Evolutionary conservation across 345 rosid species (phyloP), one percentile per base, ranked within the genome.

Genomic region (Alliaria petiolata): DNA sequence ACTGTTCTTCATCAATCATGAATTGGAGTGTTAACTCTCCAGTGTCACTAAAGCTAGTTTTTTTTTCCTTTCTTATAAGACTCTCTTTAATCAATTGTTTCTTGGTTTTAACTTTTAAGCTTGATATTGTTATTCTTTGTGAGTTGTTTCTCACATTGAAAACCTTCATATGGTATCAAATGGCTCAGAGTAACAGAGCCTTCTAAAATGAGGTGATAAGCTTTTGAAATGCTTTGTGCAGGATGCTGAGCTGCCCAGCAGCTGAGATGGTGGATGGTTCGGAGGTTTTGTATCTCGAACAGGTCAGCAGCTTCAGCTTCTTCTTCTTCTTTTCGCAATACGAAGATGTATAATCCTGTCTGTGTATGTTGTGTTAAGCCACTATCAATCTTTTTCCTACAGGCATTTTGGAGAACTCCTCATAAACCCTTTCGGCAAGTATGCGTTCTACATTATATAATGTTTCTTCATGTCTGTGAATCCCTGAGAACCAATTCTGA

Each of bases 361-460:
- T 36, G 58, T 9, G 16, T 72, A 47, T 55, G 30, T 47, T 19
- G 3, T 63, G 43, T 59, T 25, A 8, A 17, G 38, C 33, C 36
- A 33, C n/a, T 12, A 26, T 9, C 25, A 25, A 4, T 50, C 20
- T 5, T 43, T 22, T 4, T 14, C 46, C 9, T 7, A 38, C 78
- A 87, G 97, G 97, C 95, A 47, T 91, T 91, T 70, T 85, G 91
- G 91, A 82, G 97, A 54, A 87, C 95, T 80, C 95, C 95, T 53
- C 87, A 87, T 45, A 91, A 91, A 81, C 97, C 97, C 34, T 91
- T 89, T 74, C 91, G 95, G 53, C 92, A 88, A 90, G 97, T 91
- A 76, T 58, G 65, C 30, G 50, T 11, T 57, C 20, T 8, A 9
- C 63, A 51, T 20, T 10, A 35, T 22, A 8, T 34, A 7, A 62